A percentile compares a stretch with the other conserved stretches of the same genome.
Conservation (phyloP, 306 rosid species). For the Citrullus amarus region DNA sequence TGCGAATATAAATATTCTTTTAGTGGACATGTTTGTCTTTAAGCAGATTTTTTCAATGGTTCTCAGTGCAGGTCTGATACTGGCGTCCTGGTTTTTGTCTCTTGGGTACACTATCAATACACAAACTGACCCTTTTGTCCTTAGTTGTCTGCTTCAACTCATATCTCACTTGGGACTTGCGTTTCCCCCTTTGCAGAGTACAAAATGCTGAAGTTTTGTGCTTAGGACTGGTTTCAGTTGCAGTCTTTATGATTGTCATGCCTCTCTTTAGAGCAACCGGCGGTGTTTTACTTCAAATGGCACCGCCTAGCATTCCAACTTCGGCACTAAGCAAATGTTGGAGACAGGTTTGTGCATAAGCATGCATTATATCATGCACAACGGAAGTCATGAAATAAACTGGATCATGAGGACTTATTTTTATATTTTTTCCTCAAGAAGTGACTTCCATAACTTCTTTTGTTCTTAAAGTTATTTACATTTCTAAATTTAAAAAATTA, state of each 20-base stretch:
- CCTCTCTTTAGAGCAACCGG: constrained; percentile 87
- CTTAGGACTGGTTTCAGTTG: constrained; percentile 78
- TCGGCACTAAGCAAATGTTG: constrained; percentile 84
- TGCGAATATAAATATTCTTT: neutral
- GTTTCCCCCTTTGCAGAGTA: constrained; percentile 43
- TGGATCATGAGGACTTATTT: neutral
- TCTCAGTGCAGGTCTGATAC: constrained; percentile 93
- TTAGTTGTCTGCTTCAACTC: constrained; percentile 5
- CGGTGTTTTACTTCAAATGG: constrained; percentile 92
- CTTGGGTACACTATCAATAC: constrained; percentile 50
- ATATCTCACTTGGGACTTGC: constrained; percentile 7
- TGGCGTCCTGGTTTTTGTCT: constrained; percentile 96
- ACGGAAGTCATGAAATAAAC: neutral
- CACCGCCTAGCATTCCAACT: constrained; percentile 80
- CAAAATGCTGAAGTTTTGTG: constrained; percentile 97
- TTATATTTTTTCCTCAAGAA: neutral
- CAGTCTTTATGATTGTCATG: constrained; percentile 80
- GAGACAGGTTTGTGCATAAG: constrained; percentile 60
- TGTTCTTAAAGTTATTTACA: neutral
- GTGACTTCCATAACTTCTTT: neutral
- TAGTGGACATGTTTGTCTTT: constrained; percentile 17
- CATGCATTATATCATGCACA: neutral
- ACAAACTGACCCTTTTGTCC: neutral
- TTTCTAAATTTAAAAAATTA: neutral
- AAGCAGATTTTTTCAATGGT: constrained; percentile 27